Base-by-base conservation (phyloP, 495 filamentous ascomycete species). In the Penicillium riverlandense region DNA sequence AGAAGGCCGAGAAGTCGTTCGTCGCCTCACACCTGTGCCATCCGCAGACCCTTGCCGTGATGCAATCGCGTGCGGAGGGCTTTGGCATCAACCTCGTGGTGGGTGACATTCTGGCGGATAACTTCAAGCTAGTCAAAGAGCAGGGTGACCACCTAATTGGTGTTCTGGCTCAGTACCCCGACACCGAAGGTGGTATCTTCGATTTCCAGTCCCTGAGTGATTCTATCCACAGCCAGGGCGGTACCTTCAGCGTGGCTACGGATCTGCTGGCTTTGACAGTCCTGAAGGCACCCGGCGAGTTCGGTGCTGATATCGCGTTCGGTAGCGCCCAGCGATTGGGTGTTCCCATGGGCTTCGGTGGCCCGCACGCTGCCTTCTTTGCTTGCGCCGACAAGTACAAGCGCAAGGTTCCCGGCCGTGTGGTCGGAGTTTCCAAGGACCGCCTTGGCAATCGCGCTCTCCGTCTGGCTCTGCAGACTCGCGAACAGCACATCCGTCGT, bases 321-420 rank as follows among this genome's bases (percentile, higher is more conserved):
- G 92, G 92, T 43, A 96, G 84, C 61, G 80, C 92, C n/a, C 92
- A 98, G 70, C 72, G 92, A 44, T 82, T 98, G 49, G 92, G 92
- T 60, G 89, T 98, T 3, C 92, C 92, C 2, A 79, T 97, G 60
- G 92, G 94, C 35, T 95, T 84, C 57, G 92, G 92, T 59, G 92
- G 92, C 13, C 92, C 92, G 14, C 94, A 97, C 61, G 92, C 92
- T 30, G 92, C 94, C 27, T 98, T 98, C 79, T 96, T 98, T 58
- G 90, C 92, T 16, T 90, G 89, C 43, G 75, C 78, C 16, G 91
- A 97, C 34, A 90, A 95, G 67, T 79, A 91, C 62, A 96, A 96
- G 78, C 77, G 92, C 40, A 96, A 95, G 72, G 95, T 98, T 48
- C 92, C 92, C 13, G 92, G 92, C 12, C 85, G 92, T 52, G 69